Evolutionary conservation across 768 basidiomycete species (phyloP).

Genomic region (Podaxis sp.): DNA sequence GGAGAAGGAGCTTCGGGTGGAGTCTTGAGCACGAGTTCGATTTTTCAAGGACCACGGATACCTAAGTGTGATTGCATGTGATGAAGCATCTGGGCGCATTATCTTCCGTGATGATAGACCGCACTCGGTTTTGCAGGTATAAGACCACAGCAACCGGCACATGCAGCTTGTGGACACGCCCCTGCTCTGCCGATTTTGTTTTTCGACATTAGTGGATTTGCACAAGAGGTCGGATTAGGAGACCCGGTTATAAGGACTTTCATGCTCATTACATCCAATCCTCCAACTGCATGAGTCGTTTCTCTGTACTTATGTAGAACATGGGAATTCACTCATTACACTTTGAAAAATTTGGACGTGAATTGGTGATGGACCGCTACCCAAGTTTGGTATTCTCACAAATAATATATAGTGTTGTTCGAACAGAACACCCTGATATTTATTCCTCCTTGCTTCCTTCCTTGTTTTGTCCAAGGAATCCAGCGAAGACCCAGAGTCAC

Average conservation of each 20-base stretch:
- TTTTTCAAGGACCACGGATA: background rate
- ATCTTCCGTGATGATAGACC: background rate
- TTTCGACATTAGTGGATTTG: constrained; percentile 41
- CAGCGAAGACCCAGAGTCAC: too few relatives aligned
- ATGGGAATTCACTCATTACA: too few relatives aligned
- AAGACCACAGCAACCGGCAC: background rate
- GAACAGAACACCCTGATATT: too few relatives aligned
- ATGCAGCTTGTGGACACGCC: constrained; percentile 15
- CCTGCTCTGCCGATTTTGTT: constrained; percentile 20
- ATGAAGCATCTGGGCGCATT: background rate
- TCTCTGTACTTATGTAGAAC: too few relatives aligned
- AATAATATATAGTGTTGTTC: too few relatives aligned
- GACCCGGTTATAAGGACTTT: constrained; percentile 40
- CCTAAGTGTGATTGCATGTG: background rate
- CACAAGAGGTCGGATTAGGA: constrained; percentile 32
- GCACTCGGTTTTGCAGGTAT: background rate
- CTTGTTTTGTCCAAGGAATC: too few relatives aligned
- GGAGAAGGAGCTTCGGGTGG: background rate
- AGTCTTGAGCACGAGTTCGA: background rate
- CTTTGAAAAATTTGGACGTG: too few relatives aligned
- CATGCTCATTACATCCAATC: constrained; percentile 36
- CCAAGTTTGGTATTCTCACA: too few relatives aligned
- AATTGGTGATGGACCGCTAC: too few relatives aligned
- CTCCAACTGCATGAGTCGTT: background rate
- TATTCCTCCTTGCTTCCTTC: too few relatives aligned